Evolutionary conservation across 352 stramenopile species (phyloP), one percentile per base, ranked within the genome.

Genomic region (Phytophthora europaea): DNA sequence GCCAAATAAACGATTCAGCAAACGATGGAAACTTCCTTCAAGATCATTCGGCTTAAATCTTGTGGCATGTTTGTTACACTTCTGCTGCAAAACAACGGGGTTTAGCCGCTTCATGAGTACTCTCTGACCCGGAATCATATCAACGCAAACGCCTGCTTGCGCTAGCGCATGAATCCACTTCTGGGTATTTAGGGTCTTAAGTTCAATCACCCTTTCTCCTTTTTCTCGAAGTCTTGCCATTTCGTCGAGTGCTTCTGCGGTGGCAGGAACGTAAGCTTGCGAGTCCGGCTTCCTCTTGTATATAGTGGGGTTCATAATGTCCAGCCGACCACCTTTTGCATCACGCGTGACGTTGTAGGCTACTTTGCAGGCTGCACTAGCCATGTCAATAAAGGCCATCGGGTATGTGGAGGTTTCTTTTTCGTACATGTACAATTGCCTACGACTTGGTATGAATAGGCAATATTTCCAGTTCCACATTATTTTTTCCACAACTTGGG

Each of bases 391-490:
- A 33, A 88, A 81, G 31, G 83, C 69, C 20, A 77, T 73, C 15
- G 87, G 84, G 7, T 31, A 47, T 4, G 64, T 74, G 1, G 83
- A 82, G 12, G 73, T 74, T 51, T 86, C 80, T 10, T 65, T 65
- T 15, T 91, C 82, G 58, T 92, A 94, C n/a, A 94, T 69, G 67
- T 92, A 94, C 23, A 94, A 61, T 18, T 75, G 76, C 56, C 80
- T 85, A 40, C 75, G 65, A 20, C 31, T 62, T 0, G 84, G 84
- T 8, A 92, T 64, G 33, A 94, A 91, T 4, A 94, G 60, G 15
- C 76, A 89, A 64, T 92, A 94, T 43, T 91, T 90, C 87, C 82
- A 94, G 53, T 90, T 67, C 76, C 84, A 94, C 10, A 92, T 66
- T n/a, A 36, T 79, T 51, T 48, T 87, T 70, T 81, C 79, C 31